phyloP scores from a whole-genome alignment of 2,329 filamentous ascomycete species.

The Onygenales sp. region DNA sequence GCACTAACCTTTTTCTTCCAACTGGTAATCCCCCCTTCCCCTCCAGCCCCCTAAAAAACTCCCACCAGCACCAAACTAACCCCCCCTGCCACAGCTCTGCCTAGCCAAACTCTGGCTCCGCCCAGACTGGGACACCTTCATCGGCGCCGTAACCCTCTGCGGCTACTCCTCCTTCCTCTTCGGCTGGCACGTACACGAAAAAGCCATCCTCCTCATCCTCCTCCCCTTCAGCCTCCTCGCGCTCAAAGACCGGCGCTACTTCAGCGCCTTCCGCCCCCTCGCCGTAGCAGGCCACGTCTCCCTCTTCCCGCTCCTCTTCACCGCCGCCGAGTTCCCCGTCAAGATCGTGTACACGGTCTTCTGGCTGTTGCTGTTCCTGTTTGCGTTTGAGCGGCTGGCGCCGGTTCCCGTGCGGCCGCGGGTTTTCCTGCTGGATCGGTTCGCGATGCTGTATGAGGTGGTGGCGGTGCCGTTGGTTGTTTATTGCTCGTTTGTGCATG shows the following conservation, averaged over 20 bases:
- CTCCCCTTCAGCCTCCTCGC: constrained; percentile 92
- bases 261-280: constrained; percentile 83
- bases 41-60: too few species aligned
- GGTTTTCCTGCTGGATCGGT: constrained; percentile 83
- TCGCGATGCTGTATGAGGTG: constrained; percentile 80
- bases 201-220: constrained; percentile 87
- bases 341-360: constrained; percentile 89
- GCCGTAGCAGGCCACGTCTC: constrained; percentile 92
- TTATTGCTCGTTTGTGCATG: constrained; percentile 80
- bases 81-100: constrained; percentile 43
- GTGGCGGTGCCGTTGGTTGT: constrained; percentile 79
- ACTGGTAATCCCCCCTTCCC: constrained; percentile 34
- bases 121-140: constrained; percentile 80
- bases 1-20: constrained; percentile 75
- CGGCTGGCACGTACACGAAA: constrained; percentile 98
- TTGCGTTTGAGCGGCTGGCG: constrained; percentile 77
- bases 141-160: constrained; percentile 82
- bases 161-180: constrained; percentile 96
- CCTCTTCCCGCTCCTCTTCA: constrained; percentile 88
- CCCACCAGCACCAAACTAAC: constrained; percentile 5
- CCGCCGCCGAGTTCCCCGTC: constrained; percentile 81
- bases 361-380: constrained; percentile 80
- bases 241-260: constrained; percentile 77
- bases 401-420: constrained; percentile 71
- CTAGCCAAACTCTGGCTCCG: constrained; percentile 71